A percentile compares a stretch with the other conserved stretches of the same genome.
Evolutionary conservation across 257 asterid genomes (phyloP).

Genomic region (Cynanchum wilfordii): DNA sequence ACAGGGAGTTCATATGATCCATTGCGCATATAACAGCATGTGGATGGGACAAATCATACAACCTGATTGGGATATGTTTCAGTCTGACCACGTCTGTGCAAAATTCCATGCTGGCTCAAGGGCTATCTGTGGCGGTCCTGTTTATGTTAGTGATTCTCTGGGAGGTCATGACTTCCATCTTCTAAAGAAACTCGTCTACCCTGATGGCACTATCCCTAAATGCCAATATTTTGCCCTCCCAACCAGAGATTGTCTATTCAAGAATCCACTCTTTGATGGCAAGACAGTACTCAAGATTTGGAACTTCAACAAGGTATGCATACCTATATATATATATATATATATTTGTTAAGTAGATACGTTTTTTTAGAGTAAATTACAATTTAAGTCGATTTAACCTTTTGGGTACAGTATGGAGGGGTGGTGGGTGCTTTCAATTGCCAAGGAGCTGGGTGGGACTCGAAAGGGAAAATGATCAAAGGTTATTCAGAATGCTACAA

Average conservation of each 20-base stretch:
- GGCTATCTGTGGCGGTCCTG: constrained; percentile 78
- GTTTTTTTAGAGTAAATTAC: too few relatives aligned
- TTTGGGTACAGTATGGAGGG: constrained; percentile 49
- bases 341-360: too few relatives aligned
- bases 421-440: constrained; percentile 78
- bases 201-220: constrained; percentile 61
- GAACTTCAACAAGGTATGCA: constrained; percentile 65
- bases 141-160: constrained; percentile 68
- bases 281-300: constrained; percentile 66
- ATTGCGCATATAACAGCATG: constrained; percentile 77
- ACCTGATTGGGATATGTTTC: constrained; percentile 90
- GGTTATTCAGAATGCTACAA: constrained; percentile 59
- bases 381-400: too few relatives aligned
- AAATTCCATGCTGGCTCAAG: constrained; percentile 76
- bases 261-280: constrained; percentile 68
- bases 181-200: constrained; percentile 49
- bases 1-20: constrained; percentile 88
- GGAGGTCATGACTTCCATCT: constrained; percentile 69
- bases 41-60: constrained; percentile 85
- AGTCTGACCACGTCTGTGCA: constrained; percentile 62
- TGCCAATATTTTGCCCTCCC: constrained; percentile 73
- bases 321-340: too few relatives aligned
- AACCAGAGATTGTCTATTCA: constrained; percentile 71
- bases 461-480: constrained; percentile 61
- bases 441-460: constrained; percentile 89